These are phyloP conservation scores for Thalia dealbata DNA, from an alignment of 176 grass and related monocot species.

Conservation along the genomic window DNA sequence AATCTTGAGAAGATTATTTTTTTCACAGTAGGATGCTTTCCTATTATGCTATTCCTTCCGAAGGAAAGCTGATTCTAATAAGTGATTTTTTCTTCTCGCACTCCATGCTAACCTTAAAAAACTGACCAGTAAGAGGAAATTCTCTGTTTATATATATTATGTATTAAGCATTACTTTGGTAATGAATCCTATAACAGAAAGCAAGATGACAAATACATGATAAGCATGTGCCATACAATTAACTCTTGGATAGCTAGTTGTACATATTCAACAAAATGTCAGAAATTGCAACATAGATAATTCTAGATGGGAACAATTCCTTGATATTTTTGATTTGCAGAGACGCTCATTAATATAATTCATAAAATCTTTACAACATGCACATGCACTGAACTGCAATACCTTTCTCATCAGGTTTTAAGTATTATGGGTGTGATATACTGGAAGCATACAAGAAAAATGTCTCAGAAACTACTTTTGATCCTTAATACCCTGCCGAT, in stretches of 20 bases:
- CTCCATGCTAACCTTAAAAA: too few species aligned
- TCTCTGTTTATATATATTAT: not conserved
- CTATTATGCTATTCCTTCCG: too few species aligned
- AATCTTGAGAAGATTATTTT: not conserved
- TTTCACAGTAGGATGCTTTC: not conserved
- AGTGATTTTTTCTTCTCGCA: too few species aligned
- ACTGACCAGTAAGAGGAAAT: not conserved
- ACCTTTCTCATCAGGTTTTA: not conserved
- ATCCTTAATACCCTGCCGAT: not conserved
- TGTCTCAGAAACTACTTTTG: not conserved
- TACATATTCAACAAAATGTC: not conserved
- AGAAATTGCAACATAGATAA: not conserved
- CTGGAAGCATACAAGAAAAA: not conserved
- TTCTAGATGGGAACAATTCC: not conserved
- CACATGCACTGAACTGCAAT: not conserved
- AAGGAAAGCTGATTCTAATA: too few species aligned
- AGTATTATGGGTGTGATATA: not conserved
- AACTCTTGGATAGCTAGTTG: not conserved
- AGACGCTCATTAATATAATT: not conserved
- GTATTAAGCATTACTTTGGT: not conserved
- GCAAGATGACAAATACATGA: not conserved
- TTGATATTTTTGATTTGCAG: not conserved
- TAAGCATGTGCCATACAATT: not conserved
- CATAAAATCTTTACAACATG: not conserved
- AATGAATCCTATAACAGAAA: not conserved